Percentiles rank a stretch among this genome's conserved stretches.
Conservation (phyloP, 768 basidiomycete genomes). For the Boletus coccyginus region DNA sequence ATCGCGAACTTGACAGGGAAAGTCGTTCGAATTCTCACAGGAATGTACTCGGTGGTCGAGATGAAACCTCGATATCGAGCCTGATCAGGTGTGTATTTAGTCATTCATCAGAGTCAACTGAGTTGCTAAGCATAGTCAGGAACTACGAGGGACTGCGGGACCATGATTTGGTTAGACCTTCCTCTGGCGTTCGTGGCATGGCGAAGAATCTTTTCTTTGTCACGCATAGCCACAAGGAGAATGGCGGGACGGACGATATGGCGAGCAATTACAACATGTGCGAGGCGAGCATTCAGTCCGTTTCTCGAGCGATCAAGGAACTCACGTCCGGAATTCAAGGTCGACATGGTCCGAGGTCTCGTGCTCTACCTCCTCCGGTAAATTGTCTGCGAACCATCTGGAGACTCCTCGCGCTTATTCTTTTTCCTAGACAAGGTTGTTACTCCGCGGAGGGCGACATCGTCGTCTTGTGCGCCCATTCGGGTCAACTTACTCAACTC, state of each 20-base stretch:
- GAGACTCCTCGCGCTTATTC: not conserved
- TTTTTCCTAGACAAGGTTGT: slow-evolving; percentile 40
- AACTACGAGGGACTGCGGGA: slow-evolving; percentile 60
- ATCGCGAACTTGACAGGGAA: slow-evolving; percentile 45
- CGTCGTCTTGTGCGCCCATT: slow-evolving; percentile 52
- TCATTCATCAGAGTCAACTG: not conserved
- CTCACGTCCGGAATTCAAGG: slow-evolving; percentile 23
- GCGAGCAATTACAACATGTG: slow-evolving; percentile 63
- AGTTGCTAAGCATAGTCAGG: slow-evolving; percentile 25
- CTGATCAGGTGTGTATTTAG: slow-evolving; percentile 30
- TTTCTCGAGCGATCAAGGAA: not conserved
- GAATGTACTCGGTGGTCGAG: not conserved
- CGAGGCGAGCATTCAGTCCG: slow-evolving; percentile 56
- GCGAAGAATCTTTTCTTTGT: slow-evolving; percentile 66
- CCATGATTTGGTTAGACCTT: slow-evolving; percentile 46
- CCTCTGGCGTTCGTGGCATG: slow-evolving; percentile 61
- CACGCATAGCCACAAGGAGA: slow-evolving; percentile 59
- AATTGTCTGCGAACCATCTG: not conserved
- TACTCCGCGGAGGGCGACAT: slow-evolving; percentile 49
- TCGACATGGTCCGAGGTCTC: slow-evolving; percentile 48
- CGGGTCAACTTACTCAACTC: slow-evolving; percentile 48
- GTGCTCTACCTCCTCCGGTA: slow-evolving; percentile 49
- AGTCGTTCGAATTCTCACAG: slow-evolving; percentile 18
- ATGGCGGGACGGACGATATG: slow-evolving; percentile 56
- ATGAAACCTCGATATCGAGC: slow-evolving; percentile 46